Evolutionary conservation across 169 alveolate genomes (phyloP).

Genomic region (Plasmodium inui): DNA sequence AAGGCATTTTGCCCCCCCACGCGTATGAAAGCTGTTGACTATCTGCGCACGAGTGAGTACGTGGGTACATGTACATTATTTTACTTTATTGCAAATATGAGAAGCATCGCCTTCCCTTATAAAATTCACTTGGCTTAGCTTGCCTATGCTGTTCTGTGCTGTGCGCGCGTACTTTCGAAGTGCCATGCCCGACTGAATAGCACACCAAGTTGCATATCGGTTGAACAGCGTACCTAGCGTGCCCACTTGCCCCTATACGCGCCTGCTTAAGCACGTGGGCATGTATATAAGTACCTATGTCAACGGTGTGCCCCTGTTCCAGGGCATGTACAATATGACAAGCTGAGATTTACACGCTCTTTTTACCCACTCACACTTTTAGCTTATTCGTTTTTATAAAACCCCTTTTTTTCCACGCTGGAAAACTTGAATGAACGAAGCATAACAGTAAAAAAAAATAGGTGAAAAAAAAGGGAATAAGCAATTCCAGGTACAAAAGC

Average conservation of each 20-base stretch:
- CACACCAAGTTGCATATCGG: background rate
- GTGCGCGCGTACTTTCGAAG: background rate
- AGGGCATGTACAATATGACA: background rate
- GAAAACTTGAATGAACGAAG: constrained; percentile 8
- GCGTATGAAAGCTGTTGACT: background rate
- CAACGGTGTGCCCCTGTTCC: background rate
- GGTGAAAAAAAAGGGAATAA: background rate
- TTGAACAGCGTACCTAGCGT: background rate
- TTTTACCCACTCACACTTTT: background rate
- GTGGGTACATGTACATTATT: background rate
- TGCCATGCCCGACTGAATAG: background rate
- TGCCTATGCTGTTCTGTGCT: background rate
- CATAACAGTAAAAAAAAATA: background rate
- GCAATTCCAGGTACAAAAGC: background rate
- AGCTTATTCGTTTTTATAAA: constrained; percentile 29
- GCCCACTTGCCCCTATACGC: background rate
- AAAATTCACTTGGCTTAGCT: no score
- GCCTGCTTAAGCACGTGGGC: background rate
- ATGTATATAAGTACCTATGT: background rate
- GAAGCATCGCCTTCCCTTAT: background rate
- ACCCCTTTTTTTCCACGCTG: background rate
- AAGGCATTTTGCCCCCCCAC: background rate
- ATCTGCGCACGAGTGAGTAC: background rate
- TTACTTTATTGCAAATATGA: background rate
- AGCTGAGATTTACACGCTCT: background rate